These are phyloP conservation scores for Coemansia sp. DNA, from an alignment of 192 early-diverging fungal genomes.

Conservation along the genomic window DNA sequence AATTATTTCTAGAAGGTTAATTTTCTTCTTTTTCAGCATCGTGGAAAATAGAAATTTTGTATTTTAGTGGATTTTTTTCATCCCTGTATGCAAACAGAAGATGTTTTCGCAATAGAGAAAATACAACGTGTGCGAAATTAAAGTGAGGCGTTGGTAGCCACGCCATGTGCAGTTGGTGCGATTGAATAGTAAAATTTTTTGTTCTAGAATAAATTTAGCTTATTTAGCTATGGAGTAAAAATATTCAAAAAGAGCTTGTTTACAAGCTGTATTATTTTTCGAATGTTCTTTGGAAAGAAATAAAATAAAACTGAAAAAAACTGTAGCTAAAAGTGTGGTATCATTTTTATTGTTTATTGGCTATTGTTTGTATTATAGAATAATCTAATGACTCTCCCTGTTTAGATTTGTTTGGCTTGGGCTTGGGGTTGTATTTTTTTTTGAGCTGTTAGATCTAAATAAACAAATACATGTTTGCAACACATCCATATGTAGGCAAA, in stretches of 20 bases:
- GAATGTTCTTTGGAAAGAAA: background rate
- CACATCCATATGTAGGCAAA: too few species aligned
- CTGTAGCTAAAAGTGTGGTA: background rate
- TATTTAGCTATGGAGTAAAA: background rate
- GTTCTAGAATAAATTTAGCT: background rate
- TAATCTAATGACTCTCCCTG: background rate
- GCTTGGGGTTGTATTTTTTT: background rate
- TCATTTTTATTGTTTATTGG: background rate
- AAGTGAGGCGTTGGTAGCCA: conserved; percentile 1
- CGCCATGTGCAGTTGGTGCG: background rate
- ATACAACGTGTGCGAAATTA: background rate
- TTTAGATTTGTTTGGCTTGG: background rate
- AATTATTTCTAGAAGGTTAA: too few species aligned
- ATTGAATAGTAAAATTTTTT: background rate
- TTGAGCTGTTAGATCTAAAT: too few species aligned
- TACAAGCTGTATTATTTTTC: background rate
- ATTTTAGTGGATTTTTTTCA: background rate
- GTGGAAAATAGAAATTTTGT: too few species aligned
- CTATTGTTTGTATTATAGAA: background rate
- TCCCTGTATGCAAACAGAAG: too few species aligned
- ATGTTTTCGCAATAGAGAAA: too few species aligned
- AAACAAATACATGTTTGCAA: too few species aligned
- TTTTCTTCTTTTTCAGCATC: too few species aligned
- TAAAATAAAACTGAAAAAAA: background rate
- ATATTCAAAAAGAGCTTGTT: background rate